Evolutionary conservation across 75 land plant species (phyloP).

Genomic region (Adiantum capillusveneris): DNA sequence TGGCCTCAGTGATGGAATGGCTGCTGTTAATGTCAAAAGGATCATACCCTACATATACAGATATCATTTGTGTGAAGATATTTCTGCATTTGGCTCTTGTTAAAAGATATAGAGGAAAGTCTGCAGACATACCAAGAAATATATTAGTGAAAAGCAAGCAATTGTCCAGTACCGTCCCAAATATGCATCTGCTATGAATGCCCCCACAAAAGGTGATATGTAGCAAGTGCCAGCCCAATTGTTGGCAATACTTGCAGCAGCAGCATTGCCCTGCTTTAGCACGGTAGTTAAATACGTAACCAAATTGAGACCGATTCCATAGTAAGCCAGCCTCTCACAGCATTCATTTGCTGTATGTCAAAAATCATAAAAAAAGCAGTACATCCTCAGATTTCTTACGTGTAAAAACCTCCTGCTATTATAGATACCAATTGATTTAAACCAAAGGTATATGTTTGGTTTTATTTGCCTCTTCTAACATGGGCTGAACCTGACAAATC

Average conservation of each 20-base stretch:
- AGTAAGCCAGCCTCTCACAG: conserved; percentile 23
- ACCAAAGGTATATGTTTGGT: no score
- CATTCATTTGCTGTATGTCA: conserved; percentile 26
- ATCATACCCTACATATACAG: conserved; percentile 6
- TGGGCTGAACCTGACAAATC: no score
- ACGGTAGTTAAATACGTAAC: conserved; percentile 11
- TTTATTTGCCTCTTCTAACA: no score
- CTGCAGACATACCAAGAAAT: conserved; percentile 22
- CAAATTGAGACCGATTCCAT: conserved; percentile 12
- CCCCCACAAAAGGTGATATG: conserved; percentile 24
- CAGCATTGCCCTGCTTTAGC: conserved; percentile 12
- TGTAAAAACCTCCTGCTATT: no score
- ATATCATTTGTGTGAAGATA: no score
- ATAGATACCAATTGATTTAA: no score
- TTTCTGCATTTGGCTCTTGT: no score
- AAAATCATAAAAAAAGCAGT: no score
- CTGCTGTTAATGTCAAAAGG: not conserved
- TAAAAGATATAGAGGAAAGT: no score
- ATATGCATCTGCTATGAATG: conserved; percentile 27
- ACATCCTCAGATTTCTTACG: no score
- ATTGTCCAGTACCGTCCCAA: conserved; percentile 21
- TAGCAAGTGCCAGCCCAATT: conserved; percentile 10
- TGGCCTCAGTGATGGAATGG: conserved; percentile 2
- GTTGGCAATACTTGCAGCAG: conserved; percentile 16
- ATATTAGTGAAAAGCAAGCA: conserved; percentile 9